Base-by-base conservation (phyloP, 108 stramenopile genomes). In the Conticribra guillardii region DNA sequence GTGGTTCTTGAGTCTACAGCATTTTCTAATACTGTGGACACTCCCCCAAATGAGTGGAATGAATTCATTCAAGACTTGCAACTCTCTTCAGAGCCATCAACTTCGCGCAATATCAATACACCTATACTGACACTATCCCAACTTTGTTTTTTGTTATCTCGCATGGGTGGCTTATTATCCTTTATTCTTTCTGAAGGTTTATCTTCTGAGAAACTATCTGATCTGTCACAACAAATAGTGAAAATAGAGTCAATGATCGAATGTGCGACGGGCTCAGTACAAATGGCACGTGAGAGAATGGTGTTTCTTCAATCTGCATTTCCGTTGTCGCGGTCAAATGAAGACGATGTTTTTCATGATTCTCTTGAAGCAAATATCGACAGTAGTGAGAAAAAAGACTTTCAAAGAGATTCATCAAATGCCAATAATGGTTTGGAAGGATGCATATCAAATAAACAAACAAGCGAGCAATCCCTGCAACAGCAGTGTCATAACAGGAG, bases 71-170 rank as follows among this genome's bases (percentile, higher is more conserved):
- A 52, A 19, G 79, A 80, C 51, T 46, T 80, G 49, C 59, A 63
- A 27, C 48, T 48, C 49, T 60, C 55, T 21, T 19, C 26, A 14
- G 19, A 61, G 19, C 26, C 22, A 0, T 8, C 28, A 31, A 0
- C 19, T 56, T 18, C 47, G 14, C 37, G 45, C 47, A 11, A 11
- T 5, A 5, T 5, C 37, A 58, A 15, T 59, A 28, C 48, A 34
- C 64, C 48, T 15, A 50, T 68, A 21, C 44, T 80, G 67, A 80
- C 79, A 32, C 66, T 80, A 4, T 73, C 79, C 14, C 70, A 49
- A 21, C 67, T 80, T 49, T 68, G 71, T 9, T 17, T 21, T 52
- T 80, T 71, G 79, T 50, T 67, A 21, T 47, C 66, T 58, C 51
- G 61, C 17, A 28, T 72, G 11, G 66, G 79, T 26, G 48, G 30